These are phyloP conservation scores for Pseudogymnoascus sp. DNA, from an alignment of 2,329 filamentous ascomycete genomes.

Conservation along the genomic window DNA sequence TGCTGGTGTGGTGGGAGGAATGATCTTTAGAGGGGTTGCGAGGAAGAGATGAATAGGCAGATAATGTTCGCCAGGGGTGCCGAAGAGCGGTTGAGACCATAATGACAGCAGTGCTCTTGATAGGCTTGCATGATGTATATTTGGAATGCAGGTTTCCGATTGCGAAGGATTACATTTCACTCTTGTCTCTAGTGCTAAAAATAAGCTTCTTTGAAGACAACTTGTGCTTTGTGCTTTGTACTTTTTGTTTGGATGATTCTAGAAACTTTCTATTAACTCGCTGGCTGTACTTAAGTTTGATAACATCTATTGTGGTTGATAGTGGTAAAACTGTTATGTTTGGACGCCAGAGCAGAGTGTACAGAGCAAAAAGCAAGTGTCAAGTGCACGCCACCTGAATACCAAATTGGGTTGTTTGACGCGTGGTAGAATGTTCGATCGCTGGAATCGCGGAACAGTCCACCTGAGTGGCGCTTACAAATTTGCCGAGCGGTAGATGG, in stretches of 20 bases:
- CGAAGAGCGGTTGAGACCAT: not conserved
- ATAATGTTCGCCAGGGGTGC: not conserved
- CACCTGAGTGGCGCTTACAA: not conserved
- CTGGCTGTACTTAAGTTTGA: not conserved
- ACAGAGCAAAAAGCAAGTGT: not conserved
- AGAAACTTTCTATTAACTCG: not conserved
- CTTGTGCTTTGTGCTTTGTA: not conserved
- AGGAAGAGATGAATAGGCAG: constrained; percentile 34
- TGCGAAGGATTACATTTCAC: not conserved
- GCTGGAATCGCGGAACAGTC: not conserved
- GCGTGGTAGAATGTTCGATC: not conserved
- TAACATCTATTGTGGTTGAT: not conserved
- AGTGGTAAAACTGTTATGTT: not conserved
- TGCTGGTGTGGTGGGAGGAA: constrained; percentile 83
- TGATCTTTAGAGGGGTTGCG: constrained; percentile 69
- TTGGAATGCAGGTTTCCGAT: not conserved
- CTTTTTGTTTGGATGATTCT: not conserved
- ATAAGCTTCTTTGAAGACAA: not conserved
- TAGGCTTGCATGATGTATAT: not conserved
- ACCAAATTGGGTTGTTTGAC: not conserved
- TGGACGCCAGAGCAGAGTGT: not conserved
- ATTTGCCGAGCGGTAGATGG: constrained; percentile 3
- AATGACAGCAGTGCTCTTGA: constrained; percentile 4
- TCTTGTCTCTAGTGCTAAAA: not conserved
- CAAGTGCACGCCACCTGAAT: not conserved